Percentiles rank a stretch among this genome's conserved stretches.
These are phyloP conservation scores for Capsella bursapastoris DNA, from an alignment of 345 rosid species.

Conservation along the genomic window DNA sequence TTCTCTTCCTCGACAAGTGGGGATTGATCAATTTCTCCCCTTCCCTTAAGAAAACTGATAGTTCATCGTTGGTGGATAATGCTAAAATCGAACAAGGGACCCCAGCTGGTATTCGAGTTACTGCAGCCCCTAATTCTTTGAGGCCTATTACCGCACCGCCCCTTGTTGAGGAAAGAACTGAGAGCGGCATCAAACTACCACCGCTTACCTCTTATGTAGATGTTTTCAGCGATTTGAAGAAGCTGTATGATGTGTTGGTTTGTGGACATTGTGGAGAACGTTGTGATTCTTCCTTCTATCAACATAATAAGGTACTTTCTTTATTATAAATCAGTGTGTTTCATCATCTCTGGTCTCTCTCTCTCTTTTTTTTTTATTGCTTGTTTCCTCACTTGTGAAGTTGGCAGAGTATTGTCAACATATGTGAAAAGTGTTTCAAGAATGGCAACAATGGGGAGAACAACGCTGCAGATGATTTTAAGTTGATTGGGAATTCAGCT, in stretches of 20 bases:
- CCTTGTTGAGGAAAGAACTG: conserved; percentile 38
- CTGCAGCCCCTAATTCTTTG: conserved; percentile 68
- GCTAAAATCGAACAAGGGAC: conserved; percentile 68
- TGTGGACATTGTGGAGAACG: conserved; percentile 62
- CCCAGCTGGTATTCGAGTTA: conserved; percentile 78
- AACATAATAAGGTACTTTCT: conserved; percentile 57
- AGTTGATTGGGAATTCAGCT: conserved; percentile 45
- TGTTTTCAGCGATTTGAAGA: conserved; percentile 59
- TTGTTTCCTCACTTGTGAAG: conserved; percentile 16
- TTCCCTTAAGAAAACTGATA: conserved; percentile 21
- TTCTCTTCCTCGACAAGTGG: conserved; percentile 68
- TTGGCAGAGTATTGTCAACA: conserved; percentile 53
- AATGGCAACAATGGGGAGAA: conserved; percentile 66
- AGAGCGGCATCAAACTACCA: conserved; percentile 52
- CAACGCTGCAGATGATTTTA: conserved; percentile 62
- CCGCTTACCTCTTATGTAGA: conserved; percentile 77
- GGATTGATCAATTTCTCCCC: conserved; percentile 75
- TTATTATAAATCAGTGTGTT: neutral
- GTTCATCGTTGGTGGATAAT: conserved; percentile 31
- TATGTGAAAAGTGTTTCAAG: conserved; percentile 71
- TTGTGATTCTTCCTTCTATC: conserved; percentile 58
- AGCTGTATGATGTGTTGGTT: conserved; percentile 38
- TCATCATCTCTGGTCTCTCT: neutral
- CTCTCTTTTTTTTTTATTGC: too few species aligned
- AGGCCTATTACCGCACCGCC: conserved; percentile 58